phyloP scores from a whole-genome alignment of 306 rosid species.

The Dryas alaskensis region DNA sequence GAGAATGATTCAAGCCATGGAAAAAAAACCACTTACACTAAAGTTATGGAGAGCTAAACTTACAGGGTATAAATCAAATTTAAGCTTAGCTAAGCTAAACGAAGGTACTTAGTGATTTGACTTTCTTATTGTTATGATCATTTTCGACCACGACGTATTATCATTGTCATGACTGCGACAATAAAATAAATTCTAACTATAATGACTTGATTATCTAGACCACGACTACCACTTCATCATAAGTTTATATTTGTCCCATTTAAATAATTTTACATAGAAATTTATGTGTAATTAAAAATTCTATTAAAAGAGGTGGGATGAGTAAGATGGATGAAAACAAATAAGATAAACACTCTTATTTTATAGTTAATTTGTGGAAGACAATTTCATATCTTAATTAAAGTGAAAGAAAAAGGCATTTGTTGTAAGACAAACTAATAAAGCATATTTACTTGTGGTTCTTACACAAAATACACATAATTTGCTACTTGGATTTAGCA shows the following conservation, averaged over 20 bases:
- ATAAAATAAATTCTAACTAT: too few relatives aligned
- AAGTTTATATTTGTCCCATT: not conserved
- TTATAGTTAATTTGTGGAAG: not conserved
- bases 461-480: constrained; percentile 32
- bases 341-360: not conserved
- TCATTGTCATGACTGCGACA: too few relatives aligned
- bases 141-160: too few relatives aligned
- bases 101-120: too few relatives aligned
- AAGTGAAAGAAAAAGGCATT: not conserved
- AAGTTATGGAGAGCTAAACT: not conserved
- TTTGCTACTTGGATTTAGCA: constrained; percentile 27
- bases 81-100: not conserved
- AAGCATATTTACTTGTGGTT: constrained; percentile 50
- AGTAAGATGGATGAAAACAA: not conserved
- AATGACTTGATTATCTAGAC: too few relatives aligned
- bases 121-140: too few relatives aligned
- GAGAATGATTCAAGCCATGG: not conserved
- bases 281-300: not conserved
- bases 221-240: too few relatives aligned
- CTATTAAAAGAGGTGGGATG: not conserved
- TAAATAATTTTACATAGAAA: not conserved
- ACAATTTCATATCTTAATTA: too few relatives aligned
- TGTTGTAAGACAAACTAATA: constrained; percentile 21
- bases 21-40: not conserved
- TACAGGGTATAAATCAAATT: not conserved